Base-by-base conservation (phyloP, 108 stramenopile species). In the Ochromonas danica region DNA sequence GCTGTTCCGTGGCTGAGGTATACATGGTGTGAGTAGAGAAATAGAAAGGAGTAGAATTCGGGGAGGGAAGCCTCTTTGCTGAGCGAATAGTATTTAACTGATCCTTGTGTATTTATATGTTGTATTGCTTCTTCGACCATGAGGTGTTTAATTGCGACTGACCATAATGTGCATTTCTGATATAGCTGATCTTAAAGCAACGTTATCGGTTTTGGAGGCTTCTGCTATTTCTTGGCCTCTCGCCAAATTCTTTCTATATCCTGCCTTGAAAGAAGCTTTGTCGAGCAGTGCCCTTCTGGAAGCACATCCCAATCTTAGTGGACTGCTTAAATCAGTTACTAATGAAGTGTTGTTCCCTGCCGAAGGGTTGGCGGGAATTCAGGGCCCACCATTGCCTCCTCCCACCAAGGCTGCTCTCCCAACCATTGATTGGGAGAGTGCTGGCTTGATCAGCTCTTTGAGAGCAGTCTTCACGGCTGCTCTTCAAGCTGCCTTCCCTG, bases 401-500 rank as follows among this genome's bases (percentile, higher is more conserved):
- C 17, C 22, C 14, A 40, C 67, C 33, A 27, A 31, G 25, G 40
- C 72, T 42, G 22, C 36, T 33, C 40, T 60, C 17, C 10, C 14
- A 6, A 60, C 17, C 14, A 60, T 75, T 33, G 72, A 75, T 75
- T 45, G 43, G 51, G 27, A 27, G 10, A 31, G 14, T 25, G 25
- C 43, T 6, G 72, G 72, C 17, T 45, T 75, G 43, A 33, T 75
- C 40, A 33, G 27, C 40, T 39, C 72, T 27, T 42, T 75, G n/a
- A 42, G 10, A 10, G 10, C 22, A 6, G 30, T 75, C 36, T 75
- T 75, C 31, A 36, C n/a, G 3, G 40, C 40, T 38, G 72, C 72
- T 36, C 6, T 75, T 41, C 6, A 38, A 31, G 51, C 72, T 10
- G 72, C 72, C 40, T 75, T 60, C 72, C 72, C 36, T 3, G 40